Evolutionary conservation across 2,329 filamentous ascomycete species (phyloP), one percentile per base, ranked within the genome.

Genomic region (Akanthomyces muscarius): DNA sequence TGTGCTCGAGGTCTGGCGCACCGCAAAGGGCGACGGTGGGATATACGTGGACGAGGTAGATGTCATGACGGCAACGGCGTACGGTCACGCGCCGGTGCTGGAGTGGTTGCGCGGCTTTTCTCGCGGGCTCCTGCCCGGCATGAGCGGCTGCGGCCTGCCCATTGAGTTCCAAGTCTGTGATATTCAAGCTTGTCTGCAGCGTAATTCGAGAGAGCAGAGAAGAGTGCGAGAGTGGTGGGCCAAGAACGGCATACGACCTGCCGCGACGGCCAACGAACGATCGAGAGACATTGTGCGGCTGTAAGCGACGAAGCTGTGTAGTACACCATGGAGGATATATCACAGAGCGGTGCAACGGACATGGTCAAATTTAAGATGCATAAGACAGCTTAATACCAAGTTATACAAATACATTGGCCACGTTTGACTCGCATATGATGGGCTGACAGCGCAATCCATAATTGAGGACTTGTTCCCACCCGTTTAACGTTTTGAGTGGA

Each of bases 121-220:
- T 8, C 78, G 83, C 60, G 81, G 84, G 55, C 79, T 82, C 69
- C 76, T 84, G 38, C 78, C 78, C 0, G 82, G 79, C 47, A 85
- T 81, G 83, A 76, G 80, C 47, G 83, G 82, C 18, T 76, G 80
- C 38, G 78, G 78, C 66, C 82, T 93, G 68, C 83, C 85, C 59
- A 92, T 97, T 30, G 92, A 96, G 74, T 97, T 97, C 76, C 93
- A 94, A 74, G 96, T 92, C 1, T 97, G 92, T 74, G 92, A 96
- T 74, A 95, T 98, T 65, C 93, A 97, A 73, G 94, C 97, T 76
- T 93, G 93, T 0, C 81, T 97, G 45, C 93, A 97, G 73, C 93
- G 97, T 72, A 91, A 91, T 25, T 85, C 94, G 56, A 85, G 84
- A 10, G 87, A 89, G 61, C 89, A 92, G 66, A 86, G 87, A 67